Evolutionary conservation across 1,139 yeast genomes (phyloP).

Genomic region (Casaregolazyma suthepensis): DNA sequence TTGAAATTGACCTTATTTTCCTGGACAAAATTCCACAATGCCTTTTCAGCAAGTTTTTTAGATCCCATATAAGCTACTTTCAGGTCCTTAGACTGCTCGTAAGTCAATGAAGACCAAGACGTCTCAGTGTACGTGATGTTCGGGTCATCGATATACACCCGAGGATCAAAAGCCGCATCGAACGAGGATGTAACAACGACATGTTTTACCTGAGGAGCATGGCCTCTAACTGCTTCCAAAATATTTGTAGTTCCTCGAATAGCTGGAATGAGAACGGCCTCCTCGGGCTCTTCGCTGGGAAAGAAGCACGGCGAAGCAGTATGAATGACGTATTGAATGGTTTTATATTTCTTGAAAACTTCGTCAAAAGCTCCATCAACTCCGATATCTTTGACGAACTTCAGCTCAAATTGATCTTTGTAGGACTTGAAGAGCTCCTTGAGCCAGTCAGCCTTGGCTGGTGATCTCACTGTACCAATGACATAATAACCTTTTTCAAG

Average conservation of each 20-base stretch:
- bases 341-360: constrained; percentile 43
- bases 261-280: constrained; percentile 42
- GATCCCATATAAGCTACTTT: background rate
- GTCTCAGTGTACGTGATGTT: constrained; percentile 34
- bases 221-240: constrained; percentile 37
- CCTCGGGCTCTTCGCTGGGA: constrained; percentile 37
- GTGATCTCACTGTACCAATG: constrained; percentile 50
- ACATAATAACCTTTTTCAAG: constrained; percentile 42
- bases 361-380: constrained; percentile 47
- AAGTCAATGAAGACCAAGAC: constrained; percentile 41
- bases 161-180: constrained; percentile 35
- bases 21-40: background rate
- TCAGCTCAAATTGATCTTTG: constrained; percentile 36
- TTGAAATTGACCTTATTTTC: background rate
- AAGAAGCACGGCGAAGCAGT: constrained; percentile 53
- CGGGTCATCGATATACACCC: constrained; percentile 30
- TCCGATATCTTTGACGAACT: constrained; percentile 48
- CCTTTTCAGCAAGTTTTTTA: background rate
- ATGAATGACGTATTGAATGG: constrained; percentile 50
- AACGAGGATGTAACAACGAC: constrained; percentile 53
- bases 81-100: constrained; percentile 32
- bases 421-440: constrained; percentile 27
- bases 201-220: constrained; percentile 44
- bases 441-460: constrained; percentile 43
- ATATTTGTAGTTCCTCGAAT: constrained; percentile 45